Evolutionary conservation across 768 basidiomycete species (phyloP).

Genomic region (Boletus pseudopeckii): DNA sequence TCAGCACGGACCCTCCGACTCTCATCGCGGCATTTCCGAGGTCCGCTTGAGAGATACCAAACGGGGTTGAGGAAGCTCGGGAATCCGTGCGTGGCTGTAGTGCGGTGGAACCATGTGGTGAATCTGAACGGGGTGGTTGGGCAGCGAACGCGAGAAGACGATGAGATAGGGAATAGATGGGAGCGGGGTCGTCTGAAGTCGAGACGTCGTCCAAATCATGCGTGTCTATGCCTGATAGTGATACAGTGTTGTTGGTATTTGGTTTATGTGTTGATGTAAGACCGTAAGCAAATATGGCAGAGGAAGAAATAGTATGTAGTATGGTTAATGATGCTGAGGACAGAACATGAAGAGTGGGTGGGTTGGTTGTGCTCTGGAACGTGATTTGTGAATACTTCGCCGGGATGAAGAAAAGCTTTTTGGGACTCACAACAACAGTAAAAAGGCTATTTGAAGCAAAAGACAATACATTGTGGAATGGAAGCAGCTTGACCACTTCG

Average conservation of each 20-base stretch:
- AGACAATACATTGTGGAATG: slow-evolving; percentile 39
- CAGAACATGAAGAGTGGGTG: slow-evolving; percentile 52
- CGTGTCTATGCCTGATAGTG: slow-evolving; percentile 34
- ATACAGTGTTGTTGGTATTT: slow-evolving; percentile 39
- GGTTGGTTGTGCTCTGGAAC: slow-evolving; percentile 54
- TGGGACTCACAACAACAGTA: slow-evolving; percentile 53
- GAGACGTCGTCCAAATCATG: slow-evolving; percentile 18
- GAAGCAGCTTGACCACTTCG: slow-evolving; percentile 46
- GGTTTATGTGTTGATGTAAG: slow-evolving; percentile 33
- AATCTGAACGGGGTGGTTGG: slow-evolving; percentile 30
- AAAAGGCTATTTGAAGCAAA: slow-evolving; percentile 48
- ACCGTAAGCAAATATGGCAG: slow-evolving; percentile 45
- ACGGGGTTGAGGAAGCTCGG: slow-evolving; percentile 24
- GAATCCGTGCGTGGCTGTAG: slow-evolving; percentile 22
- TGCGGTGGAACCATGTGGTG: slow-evolving; percentile 12
- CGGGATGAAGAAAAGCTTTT: not conserved
- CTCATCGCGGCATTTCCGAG: slow-evolving; percentile 53
- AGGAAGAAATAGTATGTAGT: slow-evolving; percentile 47
- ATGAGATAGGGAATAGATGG: slow-evolving; percentile 57
- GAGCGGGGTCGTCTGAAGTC: slow-evolving; percentile 31
- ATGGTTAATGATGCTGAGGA: slow-evolving; percentile 51
- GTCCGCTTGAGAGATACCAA: slow-evolving; percentile 44
- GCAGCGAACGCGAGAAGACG: slow-evolving; percentile 62
- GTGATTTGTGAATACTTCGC: not conserved
- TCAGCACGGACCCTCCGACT: slow-evolving; percentile 59